A percentile compares a stretch with the other conserved stretches of the same genome.
Conservation (phyloP, 2,329 filamentous ascomycete species). For the Dactylellina drechsleri region DNA sequence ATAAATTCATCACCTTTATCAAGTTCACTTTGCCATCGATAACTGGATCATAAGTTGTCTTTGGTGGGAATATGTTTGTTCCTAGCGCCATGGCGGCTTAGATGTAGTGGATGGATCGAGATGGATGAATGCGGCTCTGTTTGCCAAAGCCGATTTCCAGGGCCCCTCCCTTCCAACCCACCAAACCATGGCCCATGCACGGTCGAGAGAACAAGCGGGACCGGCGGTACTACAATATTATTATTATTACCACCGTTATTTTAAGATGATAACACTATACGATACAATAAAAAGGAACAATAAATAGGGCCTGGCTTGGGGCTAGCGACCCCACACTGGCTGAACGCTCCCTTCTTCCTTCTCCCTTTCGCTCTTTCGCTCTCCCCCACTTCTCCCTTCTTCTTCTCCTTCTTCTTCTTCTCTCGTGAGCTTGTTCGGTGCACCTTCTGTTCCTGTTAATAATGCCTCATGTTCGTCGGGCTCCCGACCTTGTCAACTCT, state of each 20-base stretch:
- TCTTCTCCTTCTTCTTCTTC: too few relatives aligned
- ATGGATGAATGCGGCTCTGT: background rate
- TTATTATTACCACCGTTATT: too few relatives aligned
- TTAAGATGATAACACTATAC: too few relatives aligned
- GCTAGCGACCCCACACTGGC: constrained; percentile 21
- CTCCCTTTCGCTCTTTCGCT: background rate
- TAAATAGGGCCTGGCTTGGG: constrained; percentile 6
- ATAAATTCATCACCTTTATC: too few relatives aligned
- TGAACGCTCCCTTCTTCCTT: background rate
- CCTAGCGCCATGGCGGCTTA: too few relatives aligned
- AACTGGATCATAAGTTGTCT: too few relatives aligned
- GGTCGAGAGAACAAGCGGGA: background rate
- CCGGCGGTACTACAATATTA: background rate
- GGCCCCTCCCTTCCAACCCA: background rate
- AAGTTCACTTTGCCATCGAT: too few relatives aligned
- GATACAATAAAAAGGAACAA: too few relatives aligned
- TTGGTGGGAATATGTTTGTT: too few relatives aligned
- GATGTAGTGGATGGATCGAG: too few relatives aligned
- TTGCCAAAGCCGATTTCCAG: constrained; percentile 23
- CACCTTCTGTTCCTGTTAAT: constrained; percentile 35
- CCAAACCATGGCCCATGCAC: background rate
- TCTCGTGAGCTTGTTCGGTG: background rate
- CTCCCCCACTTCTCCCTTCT: too few relatives aligned
- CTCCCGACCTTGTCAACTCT: constrained; percentile 3
- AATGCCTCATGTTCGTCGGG: constrained; percentile 30